phyloP scores from a whole-genome alignment of 73 alveolate species.

The Paramecium biaurelia region DNA sequence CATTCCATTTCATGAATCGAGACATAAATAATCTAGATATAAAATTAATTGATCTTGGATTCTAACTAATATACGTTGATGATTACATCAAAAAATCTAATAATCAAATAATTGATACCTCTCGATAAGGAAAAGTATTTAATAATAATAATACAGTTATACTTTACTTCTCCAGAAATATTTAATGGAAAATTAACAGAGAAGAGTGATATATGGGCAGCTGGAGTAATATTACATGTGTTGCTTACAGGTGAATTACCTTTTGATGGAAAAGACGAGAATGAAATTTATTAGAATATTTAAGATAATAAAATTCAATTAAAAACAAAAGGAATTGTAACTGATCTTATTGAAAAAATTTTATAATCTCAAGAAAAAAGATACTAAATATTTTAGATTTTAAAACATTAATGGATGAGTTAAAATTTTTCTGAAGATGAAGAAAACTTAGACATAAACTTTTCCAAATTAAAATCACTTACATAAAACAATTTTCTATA shows the following conservation, averaged over 20 bases:
- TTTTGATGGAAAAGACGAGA: slow-evolving; percentile 10
- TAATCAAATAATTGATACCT: not conserved
- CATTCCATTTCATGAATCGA: not conserved
- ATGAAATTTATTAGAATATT: slow-evolving; percentile 18
- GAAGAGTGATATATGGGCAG: slow-evolving; percentile 46
- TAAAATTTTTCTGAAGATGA: not conserved
- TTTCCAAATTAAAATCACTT: not conserved
- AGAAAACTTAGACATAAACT: not conserved
- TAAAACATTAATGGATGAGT: slow-evolving; percentile 11
- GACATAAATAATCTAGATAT: not conserved
- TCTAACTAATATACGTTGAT: slow-evolving; percentile 3
- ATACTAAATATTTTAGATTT: not conserved
- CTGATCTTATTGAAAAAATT: not conserved
- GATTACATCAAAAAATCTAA: not conserved
- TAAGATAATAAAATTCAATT: not conserved
- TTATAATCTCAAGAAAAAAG: not conserved
- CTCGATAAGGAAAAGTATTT: slow-evolving; percentile 10
- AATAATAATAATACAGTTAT: not conserved
- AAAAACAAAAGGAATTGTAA: not conserved
- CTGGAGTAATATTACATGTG: slow-evolving; percentile 29
- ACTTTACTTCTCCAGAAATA: slow-evolving; percentile 70
- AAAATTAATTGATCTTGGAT: slow-evolving; percentile 13
- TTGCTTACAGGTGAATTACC: slow-evolving; percentile 27
- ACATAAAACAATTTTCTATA: not conserved
- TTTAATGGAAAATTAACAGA: slow-evolving; percentile 30